Base-by-base conservation (phyloP, 2,329 filamentous ascomycete genomes). In the Fusarium sp. region DNA sequence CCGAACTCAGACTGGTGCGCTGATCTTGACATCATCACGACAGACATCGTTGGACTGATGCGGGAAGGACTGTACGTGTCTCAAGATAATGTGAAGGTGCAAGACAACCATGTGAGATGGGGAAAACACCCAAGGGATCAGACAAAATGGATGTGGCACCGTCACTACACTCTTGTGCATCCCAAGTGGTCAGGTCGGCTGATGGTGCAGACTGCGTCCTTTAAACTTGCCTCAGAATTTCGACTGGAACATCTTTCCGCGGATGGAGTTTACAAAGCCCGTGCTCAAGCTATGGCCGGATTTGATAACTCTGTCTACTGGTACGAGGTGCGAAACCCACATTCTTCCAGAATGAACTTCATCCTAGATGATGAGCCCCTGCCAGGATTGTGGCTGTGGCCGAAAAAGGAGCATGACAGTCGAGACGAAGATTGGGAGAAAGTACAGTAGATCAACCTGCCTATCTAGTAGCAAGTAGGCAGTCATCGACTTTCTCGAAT, bases 121-220 rank as follows among this genome's bases (percentile, higher is more conserved):
- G 2, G 0, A 12, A 18, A 15, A 1, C 0, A 1, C 1, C 16
- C 2, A 10, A 15, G 0, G 20, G 18, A 13, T 2, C 3, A 16
- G 0, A 8, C 34, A 4, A 38, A 0, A 0, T 2, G 18, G 29
- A 27, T 3, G 1, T 20, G 25, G 15, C 1, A 41, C 13, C 58
- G 52, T 2, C 22, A n/a, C 5, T 60, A 20, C 16, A 2, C 32
- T 46, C 53, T 60, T 3, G 0, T n/a, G 5, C 20, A 44, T 0
- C 58, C 52, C 0, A 6, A 9, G 1, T 58, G 52, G 52, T 3
- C 22, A n/a, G 58, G 41, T 7, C 18, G 3, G 3, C 16, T 60
- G 18, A 3, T 41, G 6, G 52, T 58, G 4, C 12, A 15, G 8
- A 20, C 38, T 7, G 1, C 5, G 0, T 6, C 32, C 10, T 15